Evolutionary conservation across 495 filamentous ascomycete genomes (phyloP), one percentile per base, ranked within the genome.

Genomic region (Clohesyomyces aquaticus): DNA sequence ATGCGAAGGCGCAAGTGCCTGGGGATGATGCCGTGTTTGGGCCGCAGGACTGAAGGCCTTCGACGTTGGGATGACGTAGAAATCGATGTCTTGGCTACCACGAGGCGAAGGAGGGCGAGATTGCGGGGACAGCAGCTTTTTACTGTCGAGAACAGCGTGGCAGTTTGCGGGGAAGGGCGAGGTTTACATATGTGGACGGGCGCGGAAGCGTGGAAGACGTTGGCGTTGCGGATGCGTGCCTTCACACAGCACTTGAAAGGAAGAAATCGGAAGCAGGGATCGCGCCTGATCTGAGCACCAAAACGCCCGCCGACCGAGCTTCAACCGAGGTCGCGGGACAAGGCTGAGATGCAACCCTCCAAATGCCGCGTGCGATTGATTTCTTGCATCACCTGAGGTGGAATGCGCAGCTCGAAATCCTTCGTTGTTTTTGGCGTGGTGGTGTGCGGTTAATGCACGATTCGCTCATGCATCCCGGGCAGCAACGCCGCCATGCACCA

Each of bases 201-300:
- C 28, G 59, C 23, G 61, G 59, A 43, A 25, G 54, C 38, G 48
- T 53, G 49, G 52, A 50, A 45, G 55, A 50, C 14, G 66, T 48
- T 25, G 55, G 54, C 41, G 47, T 22, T 18, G 26, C n/a, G n/a
- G n/a, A n/a, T n/a, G n/a, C n/a, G n/a, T n/a, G 49, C 16, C 27
- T 41, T 29, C 45, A 28, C 19, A 18, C 11, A 9, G 32, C 54
- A 42, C n/a, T 51, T 63, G 23, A 68, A 59, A 59, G 61, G 66
- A 61, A 61, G 65, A 59, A 62, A 42, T 59, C 65, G 65, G 65
- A 55, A 63, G 63, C 65, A 63, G 46, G 53, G 61, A 38, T 38
- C 16, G 28, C 58, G 11, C 29, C 47, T 59, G 62, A 65, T 65
- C 59, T 28, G 55, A 6, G 35, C 46, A 10, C 14, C 25, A 12